A percentile compares a stretch with the other conserved stretches of the same genome.
These are phyloP conservation scores for Ganoderma meredithae DNA, from an alignment of 1,284 basidiomycete species.

Conservation along the genomic window DNA sequence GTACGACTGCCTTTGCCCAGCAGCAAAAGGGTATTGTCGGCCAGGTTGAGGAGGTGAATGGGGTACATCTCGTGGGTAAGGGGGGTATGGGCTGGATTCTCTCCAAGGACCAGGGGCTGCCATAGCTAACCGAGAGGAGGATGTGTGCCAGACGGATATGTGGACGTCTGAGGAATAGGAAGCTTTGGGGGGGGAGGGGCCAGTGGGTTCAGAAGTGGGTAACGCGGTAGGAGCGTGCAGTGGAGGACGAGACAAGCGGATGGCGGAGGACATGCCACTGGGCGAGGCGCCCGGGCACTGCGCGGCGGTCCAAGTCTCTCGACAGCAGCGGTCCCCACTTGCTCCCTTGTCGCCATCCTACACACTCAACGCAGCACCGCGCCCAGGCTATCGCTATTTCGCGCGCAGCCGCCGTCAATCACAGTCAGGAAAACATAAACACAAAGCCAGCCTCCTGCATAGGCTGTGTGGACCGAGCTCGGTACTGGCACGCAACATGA, in stretches of 20 bases:
- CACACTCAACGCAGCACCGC: background rate
- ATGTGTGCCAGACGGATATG: background rate
- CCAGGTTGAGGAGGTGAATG: conserved; percentile 17
- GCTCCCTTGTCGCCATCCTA: conserved; percentile 2
- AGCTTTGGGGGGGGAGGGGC: conserved; percentile 8
- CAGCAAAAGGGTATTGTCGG: conserved; percentile 21
- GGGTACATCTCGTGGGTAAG: conserved; percentile 19
- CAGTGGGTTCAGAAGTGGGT: background rate
- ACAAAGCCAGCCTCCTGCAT: too few species aligned
- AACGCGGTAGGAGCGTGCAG: conserved; percentile 23
- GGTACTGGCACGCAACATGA: background rate
- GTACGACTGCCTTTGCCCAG: conserved; percentile 15
- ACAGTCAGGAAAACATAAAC: background rate
- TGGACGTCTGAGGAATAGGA: background rate
- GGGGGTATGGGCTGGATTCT: conserved; percentile 26
- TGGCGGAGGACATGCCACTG: conserved; percentile 4
- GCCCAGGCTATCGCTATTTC: background rate
- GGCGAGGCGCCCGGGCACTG: conserved; percentile 27
- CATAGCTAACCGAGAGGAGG: conserved; percentile 17
- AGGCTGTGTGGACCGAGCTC: too few species aligned
- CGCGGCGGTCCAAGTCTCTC: conserved; percentile 1
- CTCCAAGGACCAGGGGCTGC: conserved; percentile 30
- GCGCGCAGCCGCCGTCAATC: background rate
- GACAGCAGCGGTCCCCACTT: background rate
- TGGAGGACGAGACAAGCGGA: conserved; percentile 6